Percentiles rank a stretch among this genome's conserved stretches.
phyloP scores from a whole-genome alignment of 257 asterid genomes.

The Salvia rosmarinus region DNA sequence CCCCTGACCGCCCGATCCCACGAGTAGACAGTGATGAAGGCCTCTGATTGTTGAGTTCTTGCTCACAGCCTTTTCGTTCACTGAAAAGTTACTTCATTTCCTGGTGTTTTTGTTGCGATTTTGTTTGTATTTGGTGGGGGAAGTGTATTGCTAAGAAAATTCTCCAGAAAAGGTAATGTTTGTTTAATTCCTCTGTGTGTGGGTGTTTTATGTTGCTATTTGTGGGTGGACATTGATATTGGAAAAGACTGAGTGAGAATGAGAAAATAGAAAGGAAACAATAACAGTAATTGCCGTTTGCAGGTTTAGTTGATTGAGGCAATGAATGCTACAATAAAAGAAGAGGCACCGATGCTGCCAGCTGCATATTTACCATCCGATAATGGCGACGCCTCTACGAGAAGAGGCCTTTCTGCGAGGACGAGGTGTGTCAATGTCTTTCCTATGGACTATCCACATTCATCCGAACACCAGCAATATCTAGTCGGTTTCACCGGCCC shows the following conservation, averaged over 20 bases:
- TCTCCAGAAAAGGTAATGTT: background rate
- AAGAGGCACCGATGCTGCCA: constrained; percentile 63
- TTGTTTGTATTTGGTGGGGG: background rate
- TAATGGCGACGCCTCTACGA: constrained; percentile 38
- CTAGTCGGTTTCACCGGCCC: constrained; percentile 74
- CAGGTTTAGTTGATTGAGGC: constrained; percentile 31
- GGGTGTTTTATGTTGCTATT: background rate
- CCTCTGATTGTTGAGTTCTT: background rate
- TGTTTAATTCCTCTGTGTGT: background rate
- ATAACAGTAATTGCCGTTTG: background rate
- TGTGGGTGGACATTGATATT: background rate
- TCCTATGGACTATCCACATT: constrained; percentile 43
- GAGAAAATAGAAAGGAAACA: background rate
- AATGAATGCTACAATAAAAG: constrained; percentile 68
- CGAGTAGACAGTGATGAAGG: too few relatives aligned
- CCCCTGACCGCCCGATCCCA: too few relatives aligned
- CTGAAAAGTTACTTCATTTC: background rate
- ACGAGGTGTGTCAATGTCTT: constrained; percentile 68
- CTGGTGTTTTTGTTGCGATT: background rate
- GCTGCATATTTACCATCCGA: constrained; percentile 47
- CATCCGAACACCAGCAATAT: constrained; percentile 44
- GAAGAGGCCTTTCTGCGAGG: constrained; percentile 30
- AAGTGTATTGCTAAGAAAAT: background rate
- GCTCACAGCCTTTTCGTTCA: background rate
- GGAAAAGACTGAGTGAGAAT: background rate